phyloP scores from a whole-genome alignment of 139 green algal species.

The Tetraselmis striata region DNA sequence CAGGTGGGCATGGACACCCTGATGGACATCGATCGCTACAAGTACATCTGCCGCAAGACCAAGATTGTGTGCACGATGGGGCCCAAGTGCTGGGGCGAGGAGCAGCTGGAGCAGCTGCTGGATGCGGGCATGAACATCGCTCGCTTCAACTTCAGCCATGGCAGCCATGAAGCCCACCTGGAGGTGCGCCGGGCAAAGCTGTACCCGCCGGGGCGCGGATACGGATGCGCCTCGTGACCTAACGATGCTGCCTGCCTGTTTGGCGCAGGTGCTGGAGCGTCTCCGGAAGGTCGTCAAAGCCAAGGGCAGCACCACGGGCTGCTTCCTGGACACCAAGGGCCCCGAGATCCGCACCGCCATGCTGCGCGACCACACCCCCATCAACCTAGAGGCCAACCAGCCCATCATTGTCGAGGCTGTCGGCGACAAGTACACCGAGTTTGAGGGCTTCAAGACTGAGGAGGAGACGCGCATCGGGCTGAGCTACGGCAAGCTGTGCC shows the following conservation, averaged over 20 bases:
- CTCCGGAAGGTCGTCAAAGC: constrained; percentile 40
- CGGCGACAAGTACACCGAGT: constrained; percentile 40
- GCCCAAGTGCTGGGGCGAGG: constrained; percentile 29
- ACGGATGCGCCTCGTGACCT: no score
- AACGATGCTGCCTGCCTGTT: no score
- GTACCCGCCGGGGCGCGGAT: no score
- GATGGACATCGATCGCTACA: constrained; percentile 6
- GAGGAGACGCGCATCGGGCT: constrained; percentile 23
- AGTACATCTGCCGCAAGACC: constrained; percentile 19
- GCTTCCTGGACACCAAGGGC: constrained; percentile 55
- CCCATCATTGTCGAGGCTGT: constrained; percentile 38
- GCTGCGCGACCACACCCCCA: constrained; percentile 29
- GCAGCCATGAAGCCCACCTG: constrained; percentile 49
- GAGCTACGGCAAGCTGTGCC: constrained; percentile 52
- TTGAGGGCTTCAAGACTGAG: constrained; percentile 24
- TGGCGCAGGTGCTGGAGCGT: constrained; percentile 50
- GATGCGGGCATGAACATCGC: constrained; percentile 63
- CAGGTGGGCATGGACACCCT: constrained; percentile 1
- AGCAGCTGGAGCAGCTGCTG: constrained; percentile 35
- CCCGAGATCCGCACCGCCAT: constrained; percentile 58
- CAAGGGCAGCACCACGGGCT: neutral
- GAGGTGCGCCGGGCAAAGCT: no score
- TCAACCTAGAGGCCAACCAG: constrained; percentile 26
- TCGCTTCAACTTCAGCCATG: constrained; percentile 68
- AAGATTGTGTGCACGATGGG: constrained; percentile 62